Evolutionary conservation across 495 filamentous ascomycete genomes (phyloP).

Genomic region (Aspergillus sclerotiicarbonarius): DNA sequence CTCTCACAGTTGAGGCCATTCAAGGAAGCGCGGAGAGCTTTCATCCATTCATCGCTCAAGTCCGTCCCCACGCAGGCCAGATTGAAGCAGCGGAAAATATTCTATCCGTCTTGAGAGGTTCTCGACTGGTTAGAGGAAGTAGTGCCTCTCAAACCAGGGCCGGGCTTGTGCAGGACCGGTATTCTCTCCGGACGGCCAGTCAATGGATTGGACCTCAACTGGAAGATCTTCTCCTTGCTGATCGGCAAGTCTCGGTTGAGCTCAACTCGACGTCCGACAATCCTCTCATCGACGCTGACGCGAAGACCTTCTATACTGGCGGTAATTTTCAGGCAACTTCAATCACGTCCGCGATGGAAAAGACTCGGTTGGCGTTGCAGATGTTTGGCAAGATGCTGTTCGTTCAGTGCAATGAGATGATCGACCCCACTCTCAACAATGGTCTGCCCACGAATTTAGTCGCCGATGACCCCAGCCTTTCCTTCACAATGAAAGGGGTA

Average conservation of each 20-base stretch:
- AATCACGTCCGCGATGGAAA: slow-evolving; percentile 64
- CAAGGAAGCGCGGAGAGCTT: slow-evolving; percentile 52
- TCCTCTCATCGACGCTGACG: slow-evolving; percentile 49
- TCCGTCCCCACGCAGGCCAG: slow-evolving; percentile 61
- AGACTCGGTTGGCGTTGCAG: slow-evolving; percentile 50
- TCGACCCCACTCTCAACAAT: slow-evolving; percentile 54
- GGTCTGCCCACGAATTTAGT: slow-evolving; percentile 59
- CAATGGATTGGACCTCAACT: slow-evolving; percentile 65
- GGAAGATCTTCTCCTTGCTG: slow-evolving; percentile 56
- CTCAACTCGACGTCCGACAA: slow-evolving; percentile 65
- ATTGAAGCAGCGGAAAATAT: slow-evolving; percentile 55
- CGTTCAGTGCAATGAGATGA: slow-evolving; percentile 55
- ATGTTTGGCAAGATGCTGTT: slow-evolving; percentile 59
- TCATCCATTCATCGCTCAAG: slow-evolving; percentile 54
- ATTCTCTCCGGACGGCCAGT: slow-evolving; percentile 54
- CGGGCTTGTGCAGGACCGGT: slow-evolving; percentile 56
- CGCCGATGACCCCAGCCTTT: slow-evolving; percentile 51
- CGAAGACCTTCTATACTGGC: slow-evolving; percentile 46
- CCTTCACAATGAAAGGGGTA: slow-evolving; percentile 59
- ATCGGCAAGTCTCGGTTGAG: slow-evolving; percentile 53
- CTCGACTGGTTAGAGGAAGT: slow-evolving; percentile 18
- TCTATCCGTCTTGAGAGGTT: slow-evolving; percentile 41
- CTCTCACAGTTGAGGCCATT: slow-evolving; percentile 40
- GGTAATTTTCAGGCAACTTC: slow-evolving; percentile 64
- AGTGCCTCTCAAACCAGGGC: neutral